Conservation (phyloP, 1,139 yeast genomes). For the Ashbya aceris region DNA sequence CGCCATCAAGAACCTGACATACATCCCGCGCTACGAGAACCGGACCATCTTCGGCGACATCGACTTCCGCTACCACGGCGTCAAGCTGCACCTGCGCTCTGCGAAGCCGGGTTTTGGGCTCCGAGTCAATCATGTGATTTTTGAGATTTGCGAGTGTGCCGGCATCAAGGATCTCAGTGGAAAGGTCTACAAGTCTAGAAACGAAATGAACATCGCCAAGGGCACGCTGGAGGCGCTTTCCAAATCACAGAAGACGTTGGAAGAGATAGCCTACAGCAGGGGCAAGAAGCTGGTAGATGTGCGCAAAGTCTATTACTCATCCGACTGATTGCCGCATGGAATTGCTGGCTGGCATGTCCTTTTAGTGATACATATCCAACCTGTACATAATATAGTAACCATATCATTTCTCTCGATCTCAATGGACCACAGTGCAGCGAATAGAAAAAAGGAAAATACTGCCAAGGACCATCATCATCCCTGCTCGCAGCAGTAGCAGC, state of each 20-base stretch:
- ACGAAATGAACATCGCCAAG: conserved; percentile 89
- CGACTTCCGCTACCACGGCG: conserved; percentile 80
- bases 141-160: conserved; percentile 87
- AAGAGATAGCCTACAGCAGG: conserved; percentile 82
- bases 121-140: conserved; percentile 83
- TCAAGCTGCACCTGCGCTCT: conserved; percentile 67
- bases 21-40: conserved; percentile 80
- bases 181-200: conserved; percentile 84
- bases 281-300: conserved; percentile 94
- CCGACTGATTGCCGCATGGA: neutral
- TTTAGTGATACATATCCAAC: neutral
- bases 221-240: conserved; percentile 82
- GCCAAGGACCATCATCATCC: no score
- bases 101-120: conserved; percentile 94
- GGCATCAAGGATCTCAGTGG: conserved; percentile 93
- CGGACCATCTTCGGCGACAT: conserved; percentile 86
- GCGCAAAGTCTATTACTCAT: conserved; percentile 76
- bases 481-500: no score
- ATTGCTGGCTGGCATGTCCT: neutral
- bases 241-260: conserved; percentile 65
- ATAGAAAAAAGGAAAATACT: no score
- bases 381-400: neutral
- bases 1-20: conserved; percentile 77
- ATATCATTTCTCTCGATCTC: no score
- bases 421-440: no score